These are phyloP conservation scores for Zarea fungicola DNA, from an alignment of 2,329 filamentous ascomycete species.

Conservation along the genomic window DNA sequence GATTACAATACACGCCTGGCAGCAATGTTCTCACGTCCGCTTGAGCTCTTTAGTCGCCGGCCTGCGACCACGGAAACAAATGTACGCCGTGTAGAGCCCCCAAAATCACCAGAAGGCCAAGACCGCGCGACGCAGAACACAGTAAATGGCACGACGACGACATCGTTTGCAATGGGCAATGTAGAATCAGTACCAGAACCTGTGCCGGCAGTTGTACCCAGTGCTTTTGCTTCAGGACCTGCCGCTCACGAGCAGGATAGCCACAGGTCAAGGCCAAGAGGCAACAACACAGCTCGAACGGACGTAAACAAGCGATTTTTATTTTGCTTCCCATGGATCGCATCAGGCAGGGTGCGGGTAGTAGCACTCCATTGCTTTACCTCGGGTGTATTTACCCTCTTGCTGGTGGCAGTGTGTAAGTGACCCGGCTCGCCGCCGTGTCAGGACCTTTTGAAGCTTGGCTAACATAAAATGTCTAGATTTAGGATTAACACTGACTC, in stretches of 20 bases:
- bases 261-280: not conserved
- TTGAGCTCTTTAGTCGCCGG: not conserved
- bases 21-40: not conserved
- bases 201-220: not conserved
- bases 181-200: not conserved
- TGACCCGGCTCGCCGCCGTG: conserved; percentile 15
- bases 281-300: not conserved
- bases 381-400: conserved; percentile 57
- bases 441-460: not conserved
- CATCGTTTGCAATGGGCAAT: no score
- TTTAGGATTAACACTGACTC: conserved; percentile 64
- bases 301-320: conserved; percentile 36
- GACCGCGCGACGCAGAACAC: not conserved
- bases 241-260: no score
- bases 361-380: conserved; percentile 58
- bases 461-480: conserved; percentile 43
- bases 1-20: not conserved
- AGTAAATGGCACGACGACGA: not conserved
- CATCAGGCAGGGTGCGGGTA: conserved; percentile 46
- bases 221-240: no score
- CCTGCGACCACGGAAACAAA: not conserved
- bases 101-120: conserved; percentile 12
- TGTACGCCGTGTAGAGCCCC: conserved; percentile 24
- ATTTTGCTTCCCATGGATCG: conserved; percentile 51
- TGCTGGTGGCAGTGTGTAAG: conserved; percentile 63